phyloP scores from a whole-genome alignment of 805 yeast species.

The Sungouiella blattae region DNA sequence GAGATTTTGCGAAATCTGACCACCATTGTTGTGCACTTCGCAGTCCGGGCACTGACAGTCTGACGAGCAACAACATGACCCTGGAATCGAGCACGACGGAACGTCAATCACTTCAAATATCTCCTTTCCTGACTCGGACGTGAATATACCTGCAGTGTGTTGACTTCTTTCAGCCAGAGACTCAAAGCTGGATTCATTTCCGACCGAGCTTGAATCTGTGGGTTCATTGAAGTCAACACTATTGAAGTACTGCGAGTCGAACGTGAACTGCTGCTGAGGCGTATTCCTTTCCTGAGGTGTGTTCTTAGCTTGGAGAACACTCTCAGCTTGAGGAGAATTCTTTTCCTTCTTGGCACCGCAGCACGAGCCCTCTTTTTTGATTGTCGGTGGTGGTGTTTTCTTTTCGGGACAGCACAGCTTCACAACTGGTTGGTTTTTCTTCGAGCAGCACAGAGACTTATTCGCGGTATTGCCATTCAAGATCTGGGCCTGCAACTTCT shows the following conservation, averaged over 20 bases:
- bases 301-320: no score
- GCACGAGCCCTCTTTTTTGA: background rate
- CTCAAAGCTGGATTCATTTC: no score
- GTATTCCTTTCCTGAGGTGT: background rate
- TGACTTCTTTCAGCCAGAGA: no score
- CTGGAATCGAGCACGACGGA: conserved; percentile 33
- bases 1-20: conserved; percentile 6
- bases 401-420: background rate
- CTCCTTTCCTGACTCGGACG: background rate
- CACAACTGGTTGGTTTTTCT: no score
- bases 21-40: conserved; percentile 25
- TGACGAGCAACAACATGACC: conserved; percentile 35
- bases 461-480: background rate
- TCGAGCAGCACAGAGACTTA: no score
- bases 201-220: background rate
- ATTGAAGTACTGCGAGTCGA: background rate
- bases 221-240: no score
- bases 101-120: conserved; percentile 25
- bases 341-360: conserved; percentile 1
- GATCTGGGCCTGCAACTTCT: conserved; percentile 15
- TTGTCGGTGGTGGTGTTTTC: background rate
- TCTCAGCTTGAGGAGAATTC: no score
- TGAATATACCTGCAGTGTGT: background rate
- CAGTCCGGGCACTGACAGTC: conserved; percentile 38
- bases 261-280: background rate